Conservation (phyloP, 1,284 basidiomycete genomes). For the Lignosus rhinocerotis region DNA sequence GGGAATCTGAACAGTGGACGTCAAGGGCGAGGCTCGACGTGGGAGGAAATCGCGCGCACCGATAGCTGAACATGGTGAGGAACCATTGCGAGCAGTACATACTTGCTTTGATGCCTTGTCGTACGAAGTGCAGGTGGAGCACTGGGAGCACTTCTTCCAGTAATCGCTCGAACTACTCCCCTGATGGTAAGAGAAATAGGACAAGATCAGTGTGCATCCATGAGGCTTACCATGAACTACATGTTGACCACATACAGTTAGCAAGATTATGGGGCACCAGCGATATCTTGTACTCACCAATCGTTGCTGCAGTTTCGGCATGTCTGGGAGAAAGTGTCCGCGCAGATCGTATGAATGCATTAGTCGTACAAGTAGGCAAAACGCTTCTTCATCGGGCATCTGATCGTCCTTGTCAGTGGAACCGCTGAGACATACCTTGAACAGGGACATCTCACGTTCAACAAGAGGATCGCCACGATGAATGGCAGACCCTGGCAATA, state of each 20-base stretch:
- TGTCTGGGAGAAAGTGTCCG: conserved; percentile 96
- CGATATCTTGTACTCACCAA: conserved; percentile 52
- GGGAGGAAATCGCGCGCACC: conserved; percentile 44
- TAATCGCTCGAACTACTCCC: conserved; percentile 85
- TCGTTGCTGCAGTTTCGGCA: conserved; percentile 94
- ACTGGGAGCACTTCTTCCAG: conserved; percentile 92
- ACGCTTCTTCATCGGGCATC: conserved; percentile 99
- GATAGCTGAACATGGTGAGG: conserved; percentile 94
- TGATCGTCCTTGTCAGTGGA: conserved; percentile 33
- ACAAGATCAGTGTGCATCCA: not conserved
- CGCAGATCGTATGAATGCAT: conserved; percentile 97
- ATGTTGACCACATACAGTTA: conserved; percentile 10
- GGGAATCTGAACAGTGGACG: conserved; percentile 72
- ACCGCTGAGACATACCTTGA: not conserved
- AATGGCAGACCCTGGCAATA: conserved; percentile 98
- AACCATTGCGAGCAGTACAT: conserved; percentile 99
- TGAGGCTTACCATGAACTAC: conserved; percentile 47
- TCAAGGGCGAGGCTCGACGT: not conserved
- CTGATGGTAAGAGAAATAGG: not conserved
- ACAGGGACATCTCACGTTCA: conserved; percentile 67
- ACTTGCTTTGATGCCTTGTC: conserved; percentile 93
- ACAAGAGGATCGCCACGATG: conserved; percentile 88
- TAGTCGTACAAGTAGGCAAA: conserved; percentile 93
- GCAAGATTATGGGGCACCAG: not conserved
- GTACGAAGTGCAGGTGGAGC: conserved; percentile 87